These are phyloP conservation scores for Clavariopsis aquatica DNA, from an alignment of 495 filamentous ascomycete genomes.

Conservation along the genomic window DNA sequence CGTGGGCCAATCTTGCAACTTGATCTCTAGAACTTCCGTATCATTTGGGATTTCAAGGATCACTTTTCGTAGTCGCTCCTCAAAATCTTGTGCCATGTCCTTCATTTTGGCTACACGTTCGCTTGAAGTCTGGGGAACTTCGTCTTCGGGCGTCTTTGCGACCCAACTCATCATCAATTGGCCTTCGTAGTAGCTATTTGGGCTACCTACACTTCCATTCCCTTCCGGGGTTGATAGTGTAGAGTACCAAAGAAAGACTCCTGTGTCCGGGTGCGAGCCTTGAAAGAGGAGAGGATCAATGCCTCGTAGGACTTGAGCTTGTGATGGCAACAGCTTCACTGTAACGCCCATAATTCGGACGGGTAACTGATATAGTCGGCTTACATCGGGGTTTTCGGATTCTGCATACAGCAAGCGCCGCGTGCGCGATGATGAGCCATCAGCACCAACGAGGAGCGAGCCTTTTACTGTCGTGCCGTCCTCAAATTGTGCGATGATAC, in stretches of 20 bases:
- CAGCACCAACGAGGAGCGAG: slow-evolving; percentile 13
- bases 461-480: slow-evolving; percentile 15
- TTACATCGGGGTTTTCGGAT: neutral
- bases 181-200: slow-evolving; percentile 7
- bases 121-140: neutral
- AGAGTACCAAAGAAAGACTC: slow-evolving; percentile 16
- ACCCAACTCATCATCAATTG: slow-evolving; percentile 21
- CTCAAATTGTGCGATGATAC: slow-evolving; percentile 12
- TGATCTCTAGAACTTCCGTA: slow-evolving; percentile 15
- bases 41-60: slow-evolving; percentile 15
- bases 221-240: slow-evolving; percentile 14
- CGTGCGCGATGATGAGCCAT: slow-evolving; percentile 2
- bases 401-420: slow-evolving; percentile 10
- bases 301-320: slow-evolving; percentile 9
- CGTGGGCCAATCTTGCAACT: slow-evolving; percentile 47
- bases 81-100: slow-evolving; percentile 16
- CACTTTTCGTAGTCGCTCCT: slow-evolving; percentile 2
- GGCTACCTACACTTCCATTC: slow-evolving; percentile 13
- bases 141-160: neutral
- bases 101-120: slow-evolving; percentile 19
- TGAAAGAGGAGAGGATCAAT: slow-evolving; percentile 27
- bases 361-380: slow-evolving; percentile 6
- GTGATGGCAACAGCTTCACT: slow-evolving; percentile 6
- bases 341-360: slow-evolving; percentile 22
- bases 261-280: slow-evolving; percentile 13